A percentile compares a stretch with the other conserved stretches of the same genome.
These are phyloP conservation scores for Bipolaris oryzae DNA, from an alignment of 2,329 filamentous ascomycete genomes.

Conservation along the genomic window DNA sequence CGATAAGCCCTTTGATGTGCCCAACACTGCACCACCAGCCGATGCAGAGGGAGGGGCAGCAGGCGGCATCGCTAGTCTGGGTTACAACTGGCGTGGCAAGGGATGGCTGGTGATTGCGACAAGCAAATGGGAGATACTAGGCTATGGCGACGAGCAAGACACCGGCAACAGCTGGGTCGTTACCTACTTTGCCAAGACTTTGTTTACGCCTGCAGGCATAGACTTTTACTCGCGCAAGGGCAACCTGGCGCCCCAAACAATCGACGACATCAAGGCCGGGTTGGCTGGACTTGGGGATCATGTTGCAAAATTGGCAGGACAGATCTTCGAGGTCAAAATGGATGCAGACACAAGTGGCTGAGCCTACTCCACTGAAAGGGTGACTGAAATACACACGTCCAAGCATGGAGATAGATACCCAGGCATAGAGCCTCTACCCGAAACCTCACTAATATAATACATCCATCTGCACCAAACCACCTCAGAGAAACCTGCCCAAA, in stretches of 20 bases:
- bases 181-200: slow-evolving; percentile 81
- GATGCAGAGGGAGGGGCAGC: slow-evolving; percentile 5
- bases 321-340: slow-evolving; percentile 55
- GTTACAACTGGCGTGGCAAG: slow-evolving; percentile 73
- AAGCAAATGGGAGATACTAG: slow-evolving; percentile 81
- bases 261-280: slow-evolving; percentile 61
- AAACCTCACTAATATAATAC: not conserved
- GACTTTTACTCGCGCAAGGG: slow-evolving; percentile 74
- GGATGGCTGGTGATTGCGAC: slow-evolving; percentile 74
- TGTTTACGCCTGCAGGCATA: slow-evolving; percentile 82
- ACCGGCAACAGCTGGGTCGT: slow-evolving; percentile 69
- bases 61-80: slow-evolving; percentile 56
- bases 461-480: not conserved
- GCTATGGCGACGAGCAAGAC: slow-evolving; percentile 67
- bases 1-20: slow-evolving; percentile 58
- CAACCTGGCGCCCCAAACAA: slow-evolving; percentile 62
- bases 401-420: slow-evolving; percentile 14
- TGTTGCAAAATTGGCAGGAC: slow-evolving; percentile 59
- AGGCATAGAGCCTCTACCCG: slow-evolving; percentile 5
- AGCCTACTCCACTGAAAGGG: not conserved
- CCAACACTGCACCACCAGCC: slow-evolving; percentile 14
- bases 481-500: not conserved
- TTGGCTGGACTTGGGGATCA: slow-evolving; percentile 59
- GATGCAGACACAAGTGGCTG: slow-evolving; percentile 32
- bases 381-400: not conserved